These are phyloP conservation scores for Thalassiosira mediterranea DNA, from an alignment of 352 stramenopile species.

Conservation along the genomic window DNA sequence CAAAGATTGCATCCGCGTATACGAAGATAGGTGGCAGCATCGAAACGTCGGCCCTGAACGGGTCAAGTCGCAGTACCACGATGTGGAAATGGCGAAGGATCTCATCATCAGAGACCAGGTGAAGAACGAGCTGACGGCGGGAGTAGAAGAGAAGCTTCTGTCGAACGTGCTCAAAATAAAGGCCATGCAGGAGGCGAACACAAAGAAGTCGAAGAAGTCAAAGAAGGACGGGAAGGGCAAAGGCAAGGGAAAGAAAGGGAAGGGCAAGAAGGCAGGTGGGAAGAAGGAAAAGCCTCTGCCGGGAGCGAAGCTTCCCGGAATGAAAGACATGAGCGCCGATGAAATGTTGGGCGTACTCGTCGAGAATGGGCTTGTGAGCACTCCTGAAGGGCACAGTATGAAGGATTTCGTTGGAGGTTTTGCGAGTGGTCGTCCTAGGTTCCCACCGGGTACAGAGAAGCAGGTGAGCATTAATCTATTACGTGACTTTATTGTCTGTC, in stretches of 20 bases:
- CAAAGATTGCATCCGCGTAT: conserved; percentile 22
- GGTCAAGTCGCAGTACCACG: conserved; percentile 94
- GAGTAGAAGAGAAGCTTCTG: conserved; percentile 94
- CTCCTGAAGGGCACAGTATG: conserved; percentile 44
- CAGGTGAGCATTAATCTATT: too few relatives aligned
- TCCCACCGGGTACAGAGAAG: too few relatives aligned
- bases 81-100: conserved; percentile 90
- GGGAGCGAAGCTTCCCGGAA: conserved; percentile 89
- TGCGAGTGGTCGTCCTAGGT: too few relatives aligned
- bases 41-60: conserved; percentile 73
- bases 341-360: conserved; percentile 90
- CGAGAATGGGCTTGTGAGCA: conserved; percentile 89
- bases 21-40: conserved; percentile 35
- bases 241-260: conserved; percentile 84
- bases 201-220: conserved; percentile 75
- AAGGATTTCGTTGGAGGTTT: too few relatives aligned
- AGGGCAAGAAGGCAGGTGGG: conserved; percentile 64
- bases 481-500: conserved; percentile 86
- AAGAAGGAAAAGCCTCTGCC: conserved; percentile 88
- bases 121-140: conserved; percentile 87
- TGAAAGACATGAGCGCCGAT: conserved; percentile 89
- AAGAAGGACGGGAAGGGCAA: conserved; percentile 73
- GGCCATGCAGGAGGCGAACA: conserved; percentile 56
- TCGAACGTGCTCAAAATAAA: conserved; percentile 94
- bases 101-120: conserved; percentile 78